Conservation (phyloP, 1,139 yeast species). For the Pichia cactophila region DNA sequence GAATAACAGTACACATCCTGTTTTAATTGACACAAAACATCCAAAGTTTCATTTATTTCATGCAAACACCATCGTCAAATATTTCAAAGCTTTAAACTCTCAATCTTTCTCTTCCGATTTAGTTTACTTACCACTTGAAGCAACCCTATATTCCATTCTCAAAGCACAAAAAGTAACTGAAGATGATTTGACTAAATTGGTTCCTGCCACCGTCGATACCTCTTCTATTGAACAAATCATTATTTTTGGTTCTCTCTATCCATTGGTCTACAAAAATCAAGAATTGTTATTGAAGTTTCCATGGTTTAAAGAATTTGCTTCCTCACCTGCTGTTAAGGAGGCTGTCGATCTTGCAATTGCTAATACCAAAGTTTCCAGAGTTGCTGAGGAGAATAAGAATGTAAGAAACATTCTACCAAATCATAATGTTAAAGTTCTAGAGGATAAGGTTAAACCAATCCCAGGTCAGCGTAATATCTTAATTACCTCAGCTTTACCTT, state of each 20-base stretch:
- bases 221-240: slow-evolving; percentile 38
- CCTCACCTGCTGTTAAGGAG: slow-evolving; percentile 31
- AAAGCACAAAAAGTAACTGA: slow-evolving; percentile 17
- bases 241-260: slow-evolving; percentile 38
- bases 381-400: slow-evolving; percentile 45
- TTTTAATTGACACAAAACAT: slow-evolving; percentile 28
- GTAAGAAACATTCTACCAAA: slow-evolving; percentile 36
- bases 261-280: slow-evolving; percentile 27
- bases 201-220: slow-evolving; percentile 15
- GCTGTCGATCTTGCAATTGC: slow-evolving; percentile 36
- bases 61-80: slow-evolving; percentile 78
- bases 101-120: slow-evolving; percentile 12
- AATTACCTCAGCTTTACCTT: slow-evolving; percentile 93
- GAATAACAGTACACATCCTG: slow-evolving; percentile 6
- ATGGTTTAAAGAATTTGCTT: slow-evolving; percentile 41
- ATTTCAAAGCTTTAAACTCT: slow-evolving; percentile 34
- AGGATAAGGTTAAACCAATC: slow-evolving; percentile 16
- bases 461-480: slow-evolving; percentile 61
- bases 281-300: slow-evolving; percentile 7
- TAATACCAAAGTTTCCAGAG: slow-evolving; percentile 39
- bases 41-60: slow-evolving; percentile 52
- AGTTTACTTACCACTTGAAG: slow-evolving; percentile 15
- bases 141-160: slow-evolving; percentile 21
- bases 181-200: slow-evolving; percentile 4
- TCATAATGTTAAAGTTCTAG: slow-evolving; percentile 36